Evolutionary conservation across 257 asterid species (phyloP).

Genomic region (Leptodermis oblonga): DNA sequence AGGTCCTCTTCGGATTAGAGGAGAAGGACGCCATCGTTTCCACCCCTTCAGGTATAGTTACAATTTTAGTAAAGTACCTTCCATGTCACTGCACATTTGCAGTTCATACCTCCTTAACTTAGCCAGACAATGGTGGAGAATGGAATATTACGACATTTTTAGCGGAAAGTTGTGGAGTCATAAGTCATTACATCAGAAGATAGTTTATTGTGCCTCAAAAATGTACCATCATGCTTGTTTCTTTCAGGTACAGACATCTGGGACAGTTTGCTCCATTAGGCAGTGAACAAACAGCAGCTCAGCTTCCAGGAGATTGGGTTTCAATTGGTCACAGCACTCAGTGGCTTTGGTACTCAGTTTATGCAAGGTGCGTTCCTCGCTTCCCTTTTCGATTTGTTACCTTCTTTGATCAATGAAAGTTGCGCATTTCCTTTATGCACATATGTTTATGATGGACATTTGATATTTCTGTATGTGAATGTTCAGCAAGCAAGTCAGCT

Average conservation of each 20-base stretch:
- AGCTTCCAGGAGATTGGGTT: constrained; percentile 98
- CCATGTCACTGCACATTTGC: not conserved
- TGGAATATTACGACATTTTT: not conserved
- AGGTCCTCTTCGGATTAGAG: constrained; percentile 93
- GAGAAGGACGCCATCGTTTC: constrained; percentile 94
- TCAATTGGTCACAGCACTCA: constrained; percentile 88
- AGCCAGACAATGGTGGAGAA: not conserved
- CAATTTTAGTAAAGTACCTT: constrained; percentile 9
- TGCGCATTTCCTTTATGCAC: not conserved
- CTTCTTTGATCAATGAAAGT: not conserved
- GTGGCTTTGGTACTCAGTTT: constrained; percentile 99
- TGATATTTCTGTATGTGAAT: constrained; percentile 12
- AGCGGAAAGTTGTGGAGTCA: not conserved
- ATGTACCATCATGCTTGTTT: constrained; percentile 8
- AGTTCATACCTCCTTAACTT: not conserved
- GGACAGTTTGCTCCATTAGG: constrained; percentile 99
- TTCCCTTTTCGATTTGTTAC: not conserved
- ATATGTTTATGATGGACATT: not conserved
- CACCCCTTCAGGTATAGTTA: constrained; percentile 75
- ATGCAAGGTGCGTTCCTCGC: constrained; percentile 58
- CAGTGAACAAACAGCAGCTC: constrained; percentile 96
- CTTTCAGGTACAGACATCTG: constrained; percentile 79
- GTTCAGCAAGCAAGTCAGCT: constrained; percentile 87
- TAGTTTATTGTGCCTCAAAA: not conserved
- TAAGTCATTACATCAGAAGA: not conserved